These are phyloP conservation scores for Quercus variabilis DNA, from an alignment of 306 rosid species.

Conservation along the genomic window DNA sequence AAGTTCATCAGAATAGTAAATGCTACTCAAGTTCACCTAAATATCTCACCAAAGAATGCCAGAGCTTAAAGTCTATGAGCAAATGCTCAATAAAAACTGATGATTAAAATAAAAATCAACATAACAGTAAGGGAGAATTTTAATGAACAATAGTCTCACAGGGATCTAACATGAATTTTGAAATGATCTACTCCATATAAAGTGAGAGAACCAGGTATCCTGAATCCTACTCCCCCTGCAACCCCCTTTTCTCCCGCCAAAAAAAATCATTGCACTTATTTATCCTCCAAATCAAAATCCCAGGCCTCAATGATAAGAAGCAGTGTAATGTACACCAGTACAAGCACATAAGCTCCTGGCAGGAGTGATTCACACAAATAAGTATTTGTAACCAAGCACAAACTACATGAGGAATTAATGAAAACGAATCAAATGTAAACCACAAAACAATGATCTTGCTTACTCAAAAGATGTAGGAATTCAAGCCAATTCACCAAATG, in stretches of 20 bases:
- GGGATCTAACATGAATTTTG: background rate
- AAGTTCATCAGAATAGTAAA: background rate
- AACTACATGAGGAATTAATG: background rate
- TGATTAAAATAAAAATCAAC: background rate
- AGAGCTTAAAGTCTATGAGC: background rate
- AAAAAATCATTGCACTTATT: background rate
- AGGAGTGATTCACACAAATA: background rate
- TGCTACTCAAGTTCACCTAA: background rate
- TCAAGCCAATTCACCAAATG: constrained; percentile 12
- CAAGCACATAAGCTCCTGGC: background rate
- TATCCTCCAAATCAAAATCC: background rate
- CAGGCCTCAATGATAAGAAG: background rate
- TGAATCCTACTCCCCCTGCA: too few species aligned
- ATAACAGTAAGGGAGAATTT: background rate
- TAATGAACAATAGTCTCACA: background rate
- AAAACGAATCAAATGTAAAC: background rate
- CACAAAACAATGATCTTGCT: constrained; percentile 7
- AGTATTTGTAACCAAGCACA: background rate
- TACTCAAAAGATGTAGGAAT: constrained; percentile 26
- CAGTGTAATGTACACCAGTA: background rate
- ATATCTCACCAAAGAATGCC: background rate
- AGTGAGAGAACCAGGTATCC: background rate
- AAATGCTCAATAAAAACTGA: background rate
- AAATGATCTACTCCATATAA: background rate
- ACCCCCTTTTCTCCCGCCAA: too few species aligned